phyloP scores from a whole-genome alignment of 2,329 filamentous ascomycete genomes.

The Claviceps citrina region DNA sequence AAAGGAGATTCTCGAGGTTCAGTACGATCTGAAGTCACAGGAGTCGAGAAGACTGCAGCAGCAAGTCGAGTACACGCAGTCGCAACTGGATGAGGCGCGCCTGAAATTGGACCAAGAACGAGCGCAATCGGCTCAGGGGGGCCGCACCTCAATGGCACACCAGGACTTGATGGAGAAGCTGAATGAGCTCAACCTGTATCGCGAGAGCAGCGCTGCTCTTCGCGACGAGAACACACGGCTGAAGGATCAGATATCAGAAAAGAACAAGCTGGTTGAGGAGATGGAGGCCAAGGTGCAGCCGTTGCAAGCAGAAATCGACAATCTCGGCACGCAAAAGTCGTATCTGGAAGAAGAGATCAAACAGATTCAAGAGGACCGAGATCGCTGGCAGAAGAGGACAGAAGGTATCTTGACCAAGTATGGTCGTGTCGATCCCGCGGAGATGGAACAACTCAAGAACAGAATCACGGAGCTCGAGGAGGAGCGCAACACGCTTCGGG shows the following conservation, averaged over 20 bases:
- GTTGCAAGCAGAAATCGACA: slow-evolving; percentile 61
- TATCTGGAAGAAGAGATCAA: slow-evolving; percentile 79
- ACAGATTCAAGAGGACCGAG: slow-evolving; percentile 77
- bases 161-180: slow-evolving; percentile 88
- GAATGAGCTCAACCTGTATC: slow-evolving; percentile 88
- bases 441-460: slow-evolving; percentile 78
- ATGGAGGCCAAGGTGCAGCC: slow-evolving; percentile 65
- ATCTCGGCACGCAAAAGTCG: slow-evolving; percentile 66
- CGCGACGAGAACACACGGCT: slow-evolving; percentile 73
- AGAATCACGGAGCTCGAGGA: slow-evolving; percentile 50
- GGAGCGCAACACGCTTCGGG: slow-evolving; percentile 44
- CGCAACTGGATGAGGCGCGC: slow-evolving; percentile 75
- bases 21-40: slow-evolving; percentile 76
- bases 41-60: slow-evolving; percentile 81
- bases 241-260: slow-evolving; percentile 60
- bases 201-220: slow-evolving; percentile 83
- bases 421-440: slow-evolving; percentile 83
- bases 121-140: slow-evolving; percentile 55
- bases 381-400: slow-evolving; percentile 89
- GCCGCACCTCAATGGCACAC: slow-evolving; percentile 61
- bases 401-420: slow-evolving; percentile 94
- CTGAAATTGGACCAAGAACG: slow-evolving; percentile 86
- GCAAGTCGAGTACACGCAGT: slow-evolving; percentile 73
- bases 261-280: slow-evolving; percentile 57
- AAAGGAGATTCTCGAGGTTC: slow-evolving; percentile 96